Evolutionary conservation across 148 eudicot species (phyloP).

Genomic region (Tetragonia tetragonoides): DNA sequence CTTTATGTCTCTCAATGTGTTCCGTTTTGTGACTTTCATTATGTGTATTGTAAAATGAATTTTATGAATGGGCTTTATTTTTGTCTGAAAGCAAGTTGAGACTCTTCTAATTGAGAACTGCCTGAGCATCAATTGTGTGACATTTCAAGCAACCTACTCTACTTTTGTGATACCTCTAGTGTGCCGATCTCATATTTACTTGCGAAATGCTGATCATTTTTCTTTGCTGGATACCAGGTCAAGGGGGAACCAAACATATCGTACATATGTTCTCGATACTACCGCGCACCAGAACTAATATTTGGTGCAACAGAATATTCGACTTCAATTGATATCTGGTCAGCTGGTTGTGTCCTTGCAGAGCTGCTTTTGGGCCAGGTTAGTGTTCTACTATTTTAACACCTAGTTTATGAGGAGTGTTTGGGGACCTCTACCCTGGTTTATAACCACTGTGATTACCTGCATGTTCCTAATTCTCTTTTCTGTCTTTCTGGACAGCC

Average conservation of each 20-base stretch:
- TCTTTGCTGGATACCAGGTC: constrained; percentile 37
- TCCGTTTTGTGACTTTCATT: not conserved
- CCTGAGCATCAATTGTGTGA: not conserved
- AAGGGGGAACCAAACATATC: constrained; percentile 81
- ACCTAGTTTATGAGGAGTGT: not conserved
- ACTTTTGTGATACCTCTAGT: not conserved
- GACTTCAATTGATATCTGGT: constrained; percentile 88
- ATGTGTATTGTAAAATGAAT: not conserved
- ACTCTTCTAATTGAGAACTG: not conserved
- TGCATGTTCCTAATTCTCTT: constrained; percentile 1
- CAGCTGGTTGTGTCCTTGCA: constrained; percentile 85
- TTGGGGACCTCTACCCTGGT: not conserved
- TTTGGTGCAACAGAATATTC: constrained; percentile 87
- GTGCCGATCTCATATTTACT: not conserved
- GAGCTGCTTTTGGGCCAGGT: constrained; percentile 87
- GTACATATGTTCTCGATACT: constrained; percentile 84
- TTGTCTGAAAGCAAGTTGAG: not conserved
- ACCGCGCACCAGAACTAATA: constrained; percentile 82
- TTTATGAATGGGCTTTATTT: not conserved
- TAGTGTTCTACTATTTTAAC: constrained; percentile 10
- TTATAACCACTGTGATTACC: not conserved
- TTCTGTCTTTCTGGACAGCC: constrained; percentile 38
- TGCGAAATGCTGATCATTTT: not conserved
- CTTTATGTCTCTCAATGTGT: not conserved
- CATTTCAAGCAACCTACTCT: not conserved